phyloP scores from a whole-genome alignment of 2,329 filamentous ascomycete species.

The Fonsecaea nubica region DNA sequence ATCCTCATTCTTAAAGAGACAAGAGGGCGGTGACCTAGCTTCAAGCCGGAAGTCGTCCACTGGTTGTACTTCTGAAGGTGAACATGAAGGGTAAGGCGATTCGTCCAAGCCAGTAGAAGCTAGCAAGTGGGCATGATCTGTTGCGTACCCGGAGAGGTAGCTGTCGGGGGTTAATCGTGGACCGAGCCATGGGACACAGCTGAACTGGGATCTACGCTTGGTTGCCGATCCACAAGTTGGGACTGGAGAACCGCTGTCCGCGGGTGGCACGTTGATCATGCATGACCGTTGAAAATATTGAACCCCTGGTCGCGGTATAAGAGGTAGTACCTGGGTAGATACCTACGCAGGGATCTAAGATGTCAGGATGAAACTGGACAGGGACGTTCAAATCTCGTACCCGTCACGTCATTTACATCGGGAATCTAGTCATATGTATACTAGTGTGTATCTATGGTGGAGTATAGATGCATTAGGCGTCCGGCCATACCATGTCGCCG shows the following conservation, averaged over 20 bases:
- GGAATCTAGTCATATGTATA: background rate
- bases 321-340: background rate
- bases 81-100: background rate
- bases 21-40: background rate
- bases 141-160: background rate
- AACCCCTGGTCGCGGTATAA: background rate
- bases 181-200: background rate
- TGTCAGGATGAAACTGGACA: background rate
- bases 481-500: background rate
- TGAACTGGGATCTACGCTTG: background rate
- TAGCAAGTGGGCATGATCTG: background rate
- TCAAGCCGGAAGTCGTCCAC: background rate
- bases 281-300: background rate
- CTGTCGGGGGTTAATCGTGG: background rate
- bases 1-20: background rate
- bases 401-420: background rate
- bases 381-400: background rate
- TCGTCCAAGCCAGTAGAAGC: background rate
- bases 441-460: background rate
- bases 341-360: too few species aligned
- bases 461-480: background rate
- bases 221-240: background rate
- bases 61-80: background rate
- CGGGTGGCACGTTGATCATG: background rate
- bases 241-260: background rate